Evolutionary conservation across 1,139 yeast genomes (phyloP).

Genomic region (Yamadazyma dendronema): DNA sequence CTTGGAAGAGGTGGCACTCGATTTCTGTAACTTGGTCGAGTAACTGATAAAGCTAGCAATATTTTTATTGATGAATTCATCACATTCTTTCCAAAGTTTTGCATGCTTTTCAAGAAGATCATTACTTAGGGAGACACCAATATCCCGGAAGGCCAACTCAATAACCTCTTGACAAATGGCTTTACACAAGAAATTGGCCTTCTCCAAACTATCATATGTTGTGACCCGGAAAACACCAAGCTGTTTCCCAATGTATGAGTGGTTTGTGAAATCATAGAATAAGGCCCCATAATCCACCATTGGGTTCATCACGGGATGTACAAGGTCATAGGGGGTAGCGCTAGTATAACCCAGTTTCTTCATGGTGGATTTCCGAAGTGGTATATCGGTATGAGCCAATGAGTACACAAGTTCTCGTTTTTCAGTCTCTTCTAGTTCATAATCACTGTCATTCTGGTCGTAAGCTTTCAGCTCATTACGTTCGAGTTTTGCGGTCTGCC

Average conservation of each 20-base stretch:
- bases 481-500: conserved; percentile 11
- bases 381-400: conserved; percentile 30
- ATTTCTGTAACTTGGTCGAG: conserved; percentile 29
- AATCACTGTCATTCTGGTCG: conserved; percentile 1
- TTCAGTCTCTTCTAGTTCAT: conserved; percentile 3
- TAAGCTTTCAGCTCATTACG: conserved; percentile 6
- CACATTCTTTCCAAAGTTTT: conserved; percentile 62
- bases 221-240: conserved; percentile 66
- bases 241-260: conserved; percentile 60
- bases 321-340: conserved; percentile 38
- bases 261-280: conserved; percentile 50
- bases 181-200: conserved; percentile 59
- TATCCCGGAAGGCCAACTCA: conserved; percentile 55
- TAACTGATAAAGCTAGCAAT: conserved; percentile 38
- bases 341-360: conserved; percentile 38
- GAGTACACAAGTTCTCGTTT: conserved; percentile 14
- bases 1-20: conserved; percentile 33
- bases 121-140: conserved; percentile 35
- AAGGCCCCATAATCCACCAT: conserved; percentile 64
- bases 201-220: conserved; percentile 64
- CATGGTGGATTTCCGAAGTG: conserved; percentile 29
- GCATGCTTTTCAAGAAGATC: conserved; percentile 54
- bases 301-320: conserved; percentile 41
- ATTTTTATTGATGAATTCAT: conserved; percentile 44
- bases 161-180: conserved; percentile 62